Base-by-base conservation (phyloP, 139 green algal species). In the Micractinium conductrix region DNA sequence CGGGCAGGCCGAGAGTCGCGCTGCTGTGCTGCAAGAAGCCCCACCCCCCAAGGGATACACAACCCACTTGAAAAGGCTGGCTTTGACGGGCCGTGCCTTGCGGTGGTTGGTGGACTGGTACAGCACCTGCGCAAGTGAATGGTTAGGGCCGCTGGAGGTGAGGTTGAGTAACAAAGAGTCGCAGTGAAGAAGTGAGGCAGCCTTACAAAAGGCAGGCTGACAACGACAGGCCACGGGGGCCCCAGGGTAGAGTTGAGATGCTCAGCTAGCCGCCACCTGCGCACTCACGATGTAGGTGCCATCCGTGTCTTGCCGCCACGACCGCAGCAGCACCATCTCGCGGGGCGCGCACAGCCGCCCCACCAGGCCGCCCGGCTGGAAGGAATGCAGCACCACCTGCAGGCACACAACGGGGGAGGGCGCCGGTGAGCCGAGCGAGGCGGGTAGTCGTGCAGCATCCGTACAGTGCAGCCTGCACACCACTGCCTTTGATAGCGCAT, bases 241-340 rank as follows among this genome's bases (percentile, higher is more conserved):
- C n/a, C n/a, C n/a, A n/a, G n/a, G n/a, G n/a, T n/a, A n/a, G n/a
- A n/a, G n/a, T n/a, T n/a, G n/a, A n/a, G n/a, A n/a, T n/a, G n/a
- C n/a, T n/a, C n/a, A n/a, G n/a, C n/a, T n/a, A n/a, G n/a, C n/a
- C n/a, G n/a, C n/a, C n/a, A n/a, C n/a, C n/a, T n/a, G n/a, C n/a
- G n/a, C n/a, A n/a, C n/a, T n/a, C n/a, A n/a, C 87, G 38, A 93
- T 90, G 81, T 88, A 92, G 1, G 86, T 90, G 48, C 90, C 90
- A 79, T 93, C 90, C 9, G 83, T 80, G 48, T 93, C 90, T 44
- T 87, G 85, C 17, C 90, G 84, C 87, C 87, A 93, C 7, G 83
- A 89, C 26, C 90, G 87, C 50, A 92, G 72, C 55, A 93, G 50
- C 12, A 90, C 78, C 69, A 89, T 44, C 43, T 89, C 73, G 4